Conservation (phyloP, 1,139 yeast species). For the Zygoascus hellenicus region DNA sequence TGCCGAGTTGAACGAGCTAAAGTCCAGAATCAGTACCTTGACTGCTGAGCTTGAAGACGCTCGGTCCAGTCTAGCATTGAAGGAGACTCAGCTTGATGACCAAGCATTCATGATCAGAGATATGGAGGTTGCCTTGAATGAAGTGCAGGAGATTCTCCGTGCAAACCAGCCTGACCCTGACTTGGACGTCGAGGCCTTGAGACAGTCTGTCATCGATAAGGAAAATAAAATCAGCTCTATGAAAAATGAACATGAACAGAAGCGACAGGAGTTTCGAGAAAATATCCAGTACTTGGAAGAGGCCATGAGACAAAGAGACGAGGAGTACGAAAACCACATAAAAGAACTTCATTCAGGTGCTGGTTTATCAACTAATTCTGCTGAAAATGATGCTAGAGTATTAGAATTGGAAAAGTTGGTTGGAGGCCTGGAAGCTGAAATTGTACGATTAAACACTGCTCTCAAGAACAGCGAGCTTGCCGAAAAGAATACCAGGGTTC, state of each 20-base stretch:
- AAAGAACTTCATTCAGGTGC: slow-evolving; percentile 22
- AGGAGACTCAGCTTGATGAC: slow-evolving; percentile 26
- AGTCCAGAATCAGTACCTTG: slow-evolving; percentile 15
- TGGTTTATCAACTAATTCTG: slow-evolving; percentile 19
- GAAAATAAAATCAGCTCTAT: slow-evolving; percentile 26
- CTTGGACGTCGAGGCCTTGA: slow-evolving; percentile 22
- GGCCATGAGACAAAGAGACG: slow-evolving; percentile 25
- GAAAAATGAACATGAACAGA: slow-evolving; percentile 28
- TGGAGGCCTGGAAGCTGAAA: slow-evolving; percentile 19
- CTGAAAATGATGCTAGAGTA: slow-evolving; percentile 18
- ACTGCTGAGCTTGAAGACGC: slow-evolving; percentile 20
- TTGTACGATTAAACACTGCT: slow-evolving; percentile 24
- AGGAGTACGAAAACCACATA: slow-evolving; percentile 8
- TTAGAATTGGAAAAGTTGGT: slow-evolving; percentile 21
- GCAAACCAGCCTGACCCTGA: slow-evolving; percentile 15
- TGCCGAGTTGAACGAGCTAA: neutral
- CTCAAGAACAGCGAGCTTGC: slow-evolving; percentile 22
- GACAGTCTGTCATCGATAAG: slow-evolving; percentile 23
- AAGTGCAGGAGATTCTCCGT: slow-evolving; percentile 26
- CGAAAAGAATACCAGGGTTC: slow-evolving; percentile 26
- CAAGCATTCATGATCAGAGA: slow-evolving; percentile 29
- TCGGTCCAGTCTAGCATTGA: slow-evolving; percentile 17
- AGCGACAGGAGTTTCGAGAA: slow-evolving; percentile 32
- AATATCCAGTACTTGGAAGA: slow-evolving; percentile 29
- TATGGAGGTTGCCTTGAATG: slow-evolving; percentile 29